Evolutionary conservation across 805 yeast species (phyloP).

Genomic region (Candida orba): DNA sequence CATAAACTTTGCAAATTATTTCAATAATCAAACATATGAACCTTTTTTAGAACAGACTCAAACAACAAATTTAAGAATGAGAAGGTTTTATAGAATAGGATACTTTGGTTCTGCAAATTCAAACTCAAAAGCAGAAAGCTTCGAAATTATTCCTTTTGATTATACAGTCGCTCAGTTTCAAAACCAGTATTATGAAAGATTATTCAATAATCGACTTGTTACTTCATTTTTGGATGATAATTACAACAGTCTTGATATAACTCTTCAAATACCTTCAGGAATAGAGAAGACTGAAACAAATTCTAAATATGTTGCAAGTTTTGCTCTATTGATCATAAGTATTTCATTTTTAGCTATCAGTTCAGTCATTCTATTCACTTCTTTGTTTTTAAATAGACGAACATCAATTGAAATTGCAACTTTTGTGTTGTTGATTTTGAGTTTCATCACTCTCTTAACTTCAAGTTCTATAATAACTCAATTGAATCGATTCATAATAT

Average conservation of each 20-base stretch:
- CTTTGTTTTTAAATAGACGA: neutral
- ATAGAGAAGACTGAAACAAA: neutral
- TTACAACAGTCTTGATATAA: neutral
- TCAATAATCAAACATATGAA: neutral
- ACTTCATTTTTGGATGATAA: neutral
- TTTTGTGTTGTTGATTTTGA: no score
- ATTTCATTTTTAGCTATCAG: neutral
- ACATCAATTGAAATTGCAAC: no score
- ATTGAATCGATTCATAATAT: constrained; percentile 1
- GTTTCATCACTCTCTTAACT: neutral
- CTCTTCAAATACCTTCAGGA: neutral
- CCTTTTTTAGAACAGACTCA: neutral
- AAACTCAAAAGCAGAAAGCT: neutral
- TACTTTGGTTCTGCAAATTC: neutral
- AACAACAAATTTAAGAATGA: neutral
- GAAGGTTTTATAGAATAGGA: no score
- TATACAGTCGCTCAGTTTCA: neutral
- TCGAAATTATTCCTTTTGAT: neutral
- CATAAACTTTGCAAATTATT: neutral
- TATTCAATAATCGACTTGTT: neutral
- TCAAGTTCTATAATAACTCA: constrained; percentile 1
- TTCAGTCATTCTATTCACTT: neutral
- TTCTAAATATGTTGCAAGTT: neutral
- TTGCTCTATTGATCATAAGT: neutral
- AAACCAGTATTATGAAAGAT: neutral